Percentiles rank a stretch among this genome's conserved stretches.
These are phyloP conservation scores for Zalaria obscura DNA, from an alignment of 2,329 filamentous ascomycete genomes.

Conservation along the genomic window DNA sequence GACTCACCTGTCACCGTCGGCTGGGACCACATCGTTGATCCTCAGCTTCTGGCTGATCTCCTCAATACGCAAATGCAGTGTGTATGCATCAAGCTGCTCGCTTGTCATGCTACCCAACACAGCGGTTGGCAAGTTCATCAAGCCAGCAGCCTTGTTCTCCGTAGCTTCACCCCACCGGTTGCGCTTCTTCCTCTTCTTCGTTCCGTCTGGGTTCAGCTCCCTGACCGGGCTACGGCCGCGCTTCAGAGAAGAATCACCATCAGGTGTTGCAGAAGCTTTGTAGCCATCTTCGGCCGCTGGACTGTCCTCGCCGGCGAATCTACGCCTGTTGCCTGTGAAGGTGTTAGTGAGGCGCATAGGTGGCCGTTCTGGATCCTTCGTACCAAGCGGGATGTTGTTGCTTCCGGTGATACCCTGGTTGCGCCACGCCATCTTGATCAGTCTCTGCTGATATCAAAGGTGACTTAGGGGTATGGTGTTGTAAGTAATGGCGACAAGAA, in stretches of 20 bases:
- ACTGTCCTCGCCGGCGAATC: conserved; percentile 56
- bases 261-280: conserved; percentile 22
- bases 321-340: conserved; percentile 54
- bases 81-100: conserved; percentile 96
- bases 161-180: conserved; percentile 96
- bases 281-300: conserved; percentile 22
- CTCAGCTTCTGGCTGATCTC: conserved; percentile 98
- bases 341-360: background rate
- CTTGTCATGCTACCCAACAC: conserved; percentile 97
- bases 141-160: conserved; percentile 94
- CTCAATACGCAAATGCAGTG: conserved; percentile 89
- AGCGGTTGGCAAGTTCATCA: conserved; percentile 93
- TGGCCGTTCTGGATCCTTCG: background rate
- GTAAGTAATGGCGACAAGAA: background rate
- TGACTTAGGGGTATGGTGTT: background rate
- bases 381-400: conserved; percentile 76
- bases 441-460: conserved; percentile 1
- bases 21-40: conserved; percentile 97
- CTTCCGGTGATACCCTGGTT: conserved; percentile 82
- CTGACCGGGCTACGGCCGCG: conserved; percentile 79
- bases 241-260: conserved; percentile 43
- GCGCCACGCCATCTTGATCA: conserved; percentile 44
- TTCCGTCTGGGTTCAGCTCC: conserved; percentile 47
- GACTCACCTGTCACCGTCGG: conserved; percentile 82
- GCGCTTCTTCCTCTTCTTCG: conserved; percentile 88